These are phyloP conservation scores for Trichoderma sp. DNA, from an alignment of 2,329 filamentous ascomycete species.

Conservation along the genomic window DNA sequence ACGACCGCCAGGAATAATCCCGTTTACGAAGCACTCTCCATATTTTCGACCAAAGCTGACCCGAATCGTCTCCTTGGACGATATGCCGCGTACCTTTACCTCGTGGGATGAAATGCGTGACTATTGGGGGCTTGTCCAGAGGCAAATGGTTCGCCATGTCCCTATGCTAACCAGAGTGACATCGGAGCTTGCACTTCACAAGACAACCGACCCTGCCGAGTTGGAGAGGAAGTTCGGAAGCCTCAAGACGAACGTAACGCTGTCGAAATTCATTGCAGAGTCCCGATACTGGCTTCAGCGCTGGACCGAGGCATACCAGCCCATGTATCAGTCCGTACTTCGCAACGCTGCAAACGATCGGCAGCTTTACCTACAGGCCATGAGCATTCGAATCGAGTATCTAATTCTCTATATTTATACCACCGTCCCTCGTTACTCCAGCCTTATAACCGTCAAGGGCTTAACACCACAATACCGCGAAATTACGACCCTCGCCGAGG, in stretches of 20 bases:
- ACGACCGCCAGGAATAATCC: constrained; percentile 35
- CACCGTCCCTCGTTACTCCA: constrained; percentile 38
- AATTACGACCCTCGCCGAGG: constrained; percentile 39
- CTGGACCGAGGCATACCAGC: constrained; percentile 41
- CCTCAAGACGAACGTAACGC: constrained; percentile 31
- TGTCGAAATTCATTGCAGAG: constrained; percentile 36
- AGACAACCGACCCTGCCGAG: constrained; percentile 28
- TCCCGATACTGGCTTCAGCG: constrained; percentile 39
- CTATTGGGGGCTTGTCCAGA: constrained; percentile 41
- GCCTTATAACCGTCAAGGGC: constrained; percentile 35
- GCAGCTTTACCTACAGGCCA: constrained; percentile 36
- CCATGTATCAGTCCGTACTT: constrained; percentile 33
- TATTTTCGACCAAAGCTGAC: constrained; percentile 37
- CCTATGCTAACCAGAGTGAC: constrained; percentile 36
- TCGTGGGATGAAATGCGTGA: constrained; percentile 37
- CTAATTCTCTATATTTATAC: constrained; percentile 42
- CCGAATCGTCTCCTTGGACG: constrained; percentile 32
- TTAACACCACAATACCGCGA: constrained; percentile 45
- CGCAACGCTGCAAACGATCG: constrained; percentile 27
- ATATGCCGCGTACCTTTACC: constrained; percentile 34
- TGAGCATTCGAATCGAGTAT: constrained; percentile 44
- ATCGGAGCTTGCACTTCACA: constrained; percentile 32
- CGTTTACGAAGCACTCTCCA: constrained; percentile 39
- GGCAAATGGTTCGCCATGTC: constrained; percentile 37
- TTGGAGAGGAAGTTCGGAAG: constrained; percentile 33